A percentile compares a stretch with the other conserved stretches of the same genome.
Conservation (phyloP, 2,329 filamentous ascomycete genomes). For the Penicillium rolfsii region DNA sequence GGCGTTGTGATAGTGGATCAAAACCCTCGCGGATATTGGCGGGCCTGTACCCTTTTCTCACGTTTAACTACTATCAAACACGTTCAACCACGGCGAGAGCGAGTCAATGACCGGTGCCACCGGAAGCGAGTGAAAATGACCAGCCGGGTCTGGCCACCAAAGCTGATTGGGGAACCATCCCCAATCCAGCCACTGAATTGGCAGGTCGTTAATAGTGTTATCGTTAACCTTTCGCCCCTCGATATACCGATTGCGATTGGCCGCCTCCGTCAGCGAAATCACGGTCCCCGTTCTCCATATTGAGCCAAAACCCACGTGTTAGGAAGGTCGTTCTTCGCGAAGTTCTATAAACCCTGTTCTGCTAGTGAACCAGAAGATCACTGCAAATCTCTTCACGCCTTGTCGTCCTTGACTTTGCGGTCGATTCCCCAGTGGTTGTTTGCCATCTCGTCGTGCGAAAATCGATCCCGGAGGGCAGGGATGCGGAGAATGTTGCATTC, state of each 20-base stretch:
- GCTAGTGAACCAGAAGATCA: background rate
- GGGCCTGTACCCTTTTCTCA: background rate
- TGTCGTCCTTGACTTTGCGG: background rate
- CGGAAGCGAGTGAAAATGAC: background rate
- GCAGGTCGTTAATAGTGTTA: background rate
- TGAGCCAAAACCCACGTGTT: background rate
- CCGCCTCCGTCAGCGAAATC: background rate
- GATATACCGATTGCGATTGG: background rate
- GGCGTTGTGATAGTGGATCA: background rate
- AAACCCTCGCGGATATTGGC: background rate
- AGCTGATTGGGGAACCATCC: background rate
- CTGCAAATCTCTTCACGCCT: background rate
- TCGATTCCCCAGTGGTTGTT: background rate
- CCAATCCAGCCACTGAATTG: background rate
- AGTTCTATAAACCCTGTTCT: background rate
- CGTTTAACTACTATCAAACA: background rate
- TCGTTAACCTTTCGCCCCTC: background rate
- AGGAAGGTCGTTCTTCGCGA: background rate
- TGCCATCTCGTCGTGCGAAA: background rate
- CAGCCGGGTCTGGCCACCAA: background rate
- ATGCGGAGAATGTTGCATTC: conserved; percentile 6
- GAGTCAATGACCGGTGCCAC: background rate
- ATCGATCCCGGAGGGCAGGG: background rate
- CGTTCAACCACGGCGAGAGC: background rate
- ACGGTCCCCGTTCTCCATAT: background rate